Percentiles rank a stretch among this genome's conserved stretches.
These are phyloP conservation scores for Epichloe coenophiala DNA, from an alignment of 2,329 filamentous ascomycete genomes.

Conservation along the genomic window DNA sequence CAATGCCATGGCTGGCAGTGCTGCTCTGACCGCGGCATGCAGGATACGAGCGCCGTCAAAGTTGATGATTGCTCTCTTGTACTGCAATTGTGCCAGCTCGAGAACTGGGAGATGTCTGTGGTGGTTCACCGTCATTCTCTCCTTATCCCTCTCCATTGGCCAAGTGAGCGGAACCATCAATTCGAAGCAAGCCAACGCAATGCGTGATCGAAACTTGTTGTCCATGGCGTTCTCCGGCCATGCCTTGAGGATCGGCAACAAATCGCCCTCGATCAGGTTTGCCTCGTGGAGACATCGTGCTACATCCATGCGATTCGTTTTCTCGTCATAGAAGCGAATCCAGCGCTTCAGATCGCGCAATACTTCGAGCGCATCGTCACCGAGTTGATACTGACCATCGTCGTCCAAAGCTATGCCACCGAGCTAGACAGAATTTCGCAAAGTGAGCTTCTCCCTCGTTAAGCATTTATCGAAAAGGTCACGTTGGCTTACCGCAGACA, in stretches of 20 bases:
- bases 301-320: constrained; percentile 86
- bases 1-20: constrained; percentile 73
- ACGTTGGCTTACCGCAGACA: constrained; percentile 62
- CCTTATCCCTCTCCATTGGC: constrained; percentile 70
- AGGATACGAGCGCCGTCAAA: constrained; percentile 67
- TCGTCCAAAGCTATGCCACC: constrained; percentile 71
- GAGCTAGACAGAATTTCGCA: constrained; percentile 38
- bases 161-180: constrained; percentile 86
- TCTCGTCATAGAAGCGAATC: constrained; percentile 89
- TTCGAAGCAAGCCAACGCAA: constrained; percentile 78
- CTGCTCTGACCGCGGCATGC: constrained; percentile 66
- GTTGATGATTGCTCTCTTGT: constrained; percentile 81
- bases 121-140: constrained; percentile 82
- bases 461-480: constrained; percentile 5
- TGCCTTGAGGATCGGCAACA: constrained; percentile 74
- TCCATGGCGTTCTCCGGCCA: constrained; percentile 64
- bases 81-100: constrained; percentile 73
- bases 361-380: constrained; percentile 85
- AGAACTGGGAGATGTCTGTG: constrained; percentile 84
- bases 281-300: constrained; percentile 84
- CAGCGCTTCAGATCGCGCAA: constrained; percentile 89
- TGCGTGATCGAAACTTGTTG: constrained; percentile 62
- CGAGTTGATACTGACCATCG: constrained; percentile 72
- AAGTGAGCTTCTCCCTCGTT: not conserved
- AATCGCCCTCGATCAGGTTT: constrained; percentile 79